Conservation (phyloP, 768 basidiomycete species). For the Chlorophyllum brunneum region DNA sequence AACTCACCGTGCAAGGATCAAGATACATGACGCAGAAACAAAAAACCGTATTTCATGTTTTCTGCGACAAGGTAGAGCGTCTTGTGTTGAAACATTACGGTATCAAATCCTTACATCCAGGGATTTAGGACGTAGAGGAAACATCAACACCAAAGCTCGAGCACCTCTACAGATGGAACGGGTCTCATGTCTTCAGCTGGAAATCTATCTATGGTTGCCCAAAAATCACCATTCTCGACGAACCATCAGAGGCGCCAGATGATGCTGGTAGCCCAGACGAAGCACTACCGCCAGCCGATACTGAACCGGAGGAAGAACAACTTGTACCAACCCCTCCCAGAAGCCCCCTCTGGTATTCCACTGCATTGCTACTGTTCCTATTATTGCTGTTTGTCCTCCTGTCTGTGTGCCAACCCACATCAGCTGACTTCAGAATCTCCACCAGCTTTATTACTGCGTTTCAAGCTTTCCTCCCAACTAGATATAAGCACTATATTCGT, state of each 20-base stretch:
- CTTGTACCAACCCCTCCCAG: neutral
- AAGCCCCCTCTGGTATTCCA: neutral
- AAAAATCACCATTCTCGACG: neutral
- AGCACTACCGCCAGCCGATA: neutral
- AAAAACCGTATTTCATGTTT: conserved; percentile 26
- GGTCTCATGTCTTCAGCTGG: conserved; percentile 25
- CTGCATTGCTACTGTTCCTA: neutral
- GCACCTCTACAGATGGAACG: conserved; percentile 22
- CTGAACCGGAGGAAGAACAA: neutral
- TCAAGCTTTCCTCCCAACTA: neutral
- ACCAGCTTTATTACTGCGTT: neutral
- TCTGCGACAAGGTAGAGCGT: conserved; percentile 21
- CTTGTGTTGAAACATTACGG: neutral
- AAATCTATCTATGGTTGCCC: conserved; percentile 22
- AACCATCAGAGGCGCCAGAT: neutral
- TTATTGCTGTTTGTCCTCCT: neutral
- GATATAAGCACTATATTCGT: neutral
- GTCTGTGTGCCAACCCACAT: neutral
- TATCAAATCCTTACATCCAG: neutral
- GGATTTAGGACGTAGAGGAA: conserved; percentile 5
- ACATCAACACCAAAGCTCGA: conserved; percentile 11
- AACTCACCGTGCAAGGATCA: conserved; percentile 29
- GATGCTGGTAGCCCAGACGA: neutral
- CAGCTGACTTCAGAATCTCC: neutral
- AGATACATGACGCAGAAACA: conserved; percentile 24